Percentiles rank a stretch among this genome's conserved stretches.
These are phyloP conservation scores for Stemphylium vesicarium DNA, from an alignment of 2,329 filamentous ascomycete genomes.

Conservation along the genomic window DNA sequence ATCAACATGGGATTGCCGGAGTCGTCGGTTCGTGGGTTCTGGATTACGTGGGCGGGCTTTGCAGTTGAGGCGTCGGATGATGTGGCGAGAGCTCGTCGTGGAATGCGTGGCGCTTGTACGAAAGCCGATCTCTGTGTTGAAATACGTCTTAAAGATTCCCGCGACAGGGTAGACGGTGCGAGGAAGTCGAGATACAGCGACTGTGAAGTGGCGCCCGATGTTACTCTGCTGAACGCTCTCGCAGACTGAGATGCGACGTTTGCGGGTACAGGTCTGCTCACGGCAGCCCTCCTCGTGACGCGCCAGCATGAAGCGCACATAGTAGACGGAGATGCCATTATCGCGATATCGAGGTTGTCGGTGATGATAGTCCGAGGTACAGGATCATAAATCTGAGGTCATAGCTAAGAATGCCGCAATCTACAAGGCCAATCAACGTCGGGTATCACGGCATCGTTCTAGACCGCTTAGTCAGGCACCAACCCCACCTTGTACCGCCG, in stretches of 20 bases:
- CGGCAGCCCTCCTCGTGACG: slow-evolving; percentile 17
- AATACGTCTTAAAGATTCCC: background rate
- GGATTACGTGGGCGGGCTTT: slow-evolving; percentile 46
- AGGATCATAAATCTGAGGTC: slow-evolving; percentile 18
- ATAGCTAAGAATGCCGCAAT: slow-evolving; percentile 15
- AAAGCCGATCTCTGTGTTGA: background rate
- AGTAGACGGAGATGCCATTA: slow-evolving; percentile 36
- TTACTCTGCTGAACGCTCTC: slow-evolving; percentile 29
- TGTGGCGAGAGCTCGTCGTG: slow-evolving; percentile 45
- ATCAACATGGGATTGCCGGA: slow-evolving; percentile 84
- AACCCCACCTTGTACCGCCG: slow-evolving; percentile 16
- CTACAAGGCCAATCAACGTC: slow-evolving; percentile 18
- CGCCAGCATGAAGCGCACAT: slow-evolving; percentile 44
- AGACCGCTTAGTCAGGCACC: slow-evolving; percentile 23
- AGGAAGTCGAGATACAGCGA: slow-evolving; percentile 43
- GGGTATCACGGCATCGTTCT: slow-evolving; percentile 9
- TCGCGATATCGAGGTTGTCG: slow-evolving; percentile 1
- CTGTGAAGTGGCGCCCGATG: slow-evolving; percentile 28
- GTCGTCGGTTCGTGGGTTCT: slow-evolving; percentile 80
- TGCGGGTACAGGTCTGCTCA: slow-evolving; percentile 1
- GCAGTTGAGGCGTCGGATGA: slow-evolving; percentile 27
- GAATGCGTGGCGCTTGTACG: slow-evolving; percentile 39
- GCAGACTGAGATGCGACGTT: slow-evolving; percentile 7
- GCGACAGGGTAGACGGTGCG: slow-evolving; percentile 25
- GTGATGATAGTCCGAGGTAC: background rate